These are phyloP conservation scores for Colletotrichum scovillei DNA, from an alignment of 2,329 filamentous ascomycete species.

Conservation along the genomic window DNA sequence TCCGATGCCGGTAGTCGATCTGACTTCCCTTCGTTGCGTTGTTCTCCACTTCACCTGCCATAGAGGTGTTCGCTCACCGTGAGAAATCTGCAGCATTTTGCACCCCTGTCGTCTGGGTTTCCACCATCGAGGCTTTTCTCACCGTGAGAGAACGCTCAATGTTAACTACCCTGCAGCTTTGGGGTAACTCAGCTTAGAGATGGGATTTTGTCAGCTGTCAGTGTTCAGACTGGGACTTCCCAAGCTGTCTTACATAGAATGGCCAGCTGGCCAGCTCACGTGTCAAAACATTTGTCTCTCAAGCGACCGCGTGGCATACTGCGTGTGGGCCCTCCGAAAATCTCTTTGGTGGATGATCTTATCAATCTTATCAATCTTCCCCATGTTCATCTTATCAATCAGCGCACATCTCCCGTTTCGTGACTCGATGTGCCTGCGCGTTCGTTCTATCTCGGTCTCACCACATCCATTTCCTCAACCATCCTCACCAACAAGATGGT, in stretches of 20 bases:
- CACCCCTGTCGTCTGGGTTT: not conserved
- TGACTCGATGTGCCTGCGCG: not conserved
- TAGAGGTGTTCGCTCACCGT: not conserved
- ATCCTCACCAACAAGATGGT: not conserved
- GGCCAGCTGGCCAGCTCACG: not conserved
- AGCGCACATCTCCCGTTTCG: not conserved
- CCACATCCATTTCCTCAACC: not conserved
- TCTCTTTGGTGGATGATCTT: not conserved
- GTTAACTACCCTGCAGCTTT: not conserved
- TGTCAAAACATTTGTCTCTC: not conserved
- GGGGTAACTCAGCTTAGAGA: not conserved
- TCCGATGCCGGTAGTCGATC: not conserved
- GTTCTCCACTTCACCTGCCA: not conserved
- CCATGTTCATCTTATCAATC: conserved; percentile 24
- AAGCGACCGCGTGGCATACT: not conserved
- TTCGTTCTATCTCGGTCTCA: not conserved
- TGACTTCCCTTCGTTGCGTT: not conserved
- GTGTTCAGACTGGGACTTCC: not conserved
- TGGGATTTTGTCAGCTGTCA: not conserved
- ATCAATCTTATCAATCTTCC: conserved; percentile 7
- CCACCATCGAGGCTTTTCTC: not conserved
- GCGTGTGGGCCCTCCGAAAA: not conserved
- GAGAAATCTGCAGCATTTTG: not conserved
- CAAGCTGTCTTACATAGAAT: not conserved
- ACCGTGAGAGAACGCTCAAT: not conserved